A percentile compares a stretch with the other conserved stretches of the same genome.
These are phyloP conservation scores for Urtica urens DNA, from an alignment of 306 rosid species.

Conservation along the genomic window DNA sequence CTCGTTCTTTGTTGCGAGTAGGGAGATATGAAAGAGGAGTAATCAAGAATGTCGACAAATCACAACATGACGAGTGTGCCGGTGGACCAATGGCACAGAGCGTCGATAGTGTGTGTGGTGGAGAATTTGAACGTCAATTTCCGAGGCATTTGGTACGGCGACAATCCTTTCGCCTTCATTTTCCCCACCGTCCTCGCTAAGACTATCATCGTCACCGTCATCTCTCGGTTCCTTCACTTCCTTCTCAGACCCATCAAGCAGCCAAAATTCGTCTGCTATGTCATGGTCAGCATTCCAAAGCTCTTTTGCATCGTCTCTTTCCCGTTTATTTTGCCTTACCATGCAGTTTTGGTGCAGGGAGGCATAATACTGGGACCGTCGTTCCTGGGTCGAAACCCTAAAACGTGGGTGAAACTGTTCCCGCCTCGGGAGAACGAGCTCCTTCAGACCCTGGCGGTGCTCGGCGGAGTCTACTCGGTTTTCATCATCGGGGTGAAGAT, in stretches of 20 bases:
- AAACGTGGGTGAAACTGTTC: background rate
- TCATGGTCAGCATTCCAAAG: constrained; percentile 16
- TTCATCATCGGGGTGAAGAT: constrained; percentile 21
- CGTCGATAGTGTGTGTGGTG: background rate
- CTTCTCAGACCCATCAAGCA: constrained; percentile 42
- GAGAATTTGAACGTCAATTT: background rate
- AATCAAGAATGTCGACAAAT: no score
- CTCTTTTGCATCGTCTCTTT: background rate
- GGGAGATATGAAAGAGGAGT: no score
- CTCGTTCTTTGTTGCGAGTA: no score
- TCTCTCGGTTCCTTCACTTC: constrained; percentile 16
- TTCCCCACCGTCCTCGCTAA: constrained; percentile 30
- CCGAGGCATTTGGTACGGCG: constrained; percentile 27
- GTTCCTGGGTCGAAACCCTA: constrained; percentile 4
- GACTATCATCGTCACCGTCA: background rate
- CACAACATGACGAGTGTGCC: no score
- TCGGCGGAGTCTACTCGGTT: constrained; percentile 12
- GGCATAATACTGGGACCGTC: constrained; percentile 29
- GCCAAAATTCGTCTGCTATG: constrained; percentile 38
- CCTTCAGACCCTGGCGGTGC: background rate
- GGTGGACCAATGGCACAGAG: no score
- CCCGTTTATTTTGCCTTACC: background rate
- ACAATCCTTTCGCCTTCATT: constrained; percentile 22
- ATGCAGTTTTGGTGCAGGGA: constrained; percentile 7
- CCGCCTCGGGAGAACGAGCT: background rate